These are phyloP conservation scores for Dendrobium chrysotoxum DNA, from an alignment of 106 monocot genomes.

Conservation along the genomic window DNA sequence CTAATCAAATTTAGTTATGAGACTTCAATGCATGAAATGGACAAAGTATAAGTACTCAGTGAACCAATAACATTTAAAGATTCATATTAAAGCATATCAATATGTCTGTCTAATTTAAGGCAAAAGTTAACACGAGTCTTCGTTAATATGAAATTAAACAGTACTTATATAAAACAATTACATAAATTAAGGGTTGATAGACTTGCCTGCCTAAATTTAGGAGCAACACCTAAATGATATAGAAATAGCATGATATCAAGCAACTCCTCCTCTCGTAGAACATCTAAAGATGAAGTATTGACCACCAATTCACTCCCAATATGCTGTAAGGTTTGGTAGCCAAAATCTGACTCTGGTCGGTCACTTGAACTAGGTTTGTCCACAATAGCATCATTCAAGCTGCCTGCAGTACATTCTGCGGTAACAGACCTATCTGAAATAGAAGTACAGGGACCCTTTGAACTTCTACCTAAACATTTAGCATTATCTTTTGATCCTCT, in stretches of 20 bases:
- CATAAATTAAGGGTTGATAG: not conserved
- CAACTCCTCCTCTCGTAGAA: slow-evolving; percentile 72
- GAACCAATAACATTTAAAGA: not conserved
- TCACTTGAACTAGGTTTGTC: slow-evolving; percentile 73
- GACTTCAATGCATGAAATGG: not conserved
- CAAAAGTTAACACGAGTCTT: not conserved
- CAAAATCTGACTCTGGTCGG: slow-evolving; percentile 46
- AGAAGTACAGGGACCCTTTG: slow-evolving; percentile 39
- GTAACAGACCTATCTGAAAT: slow-evolving; percentile 58
- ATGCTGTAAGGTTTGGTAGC: slow-evolving; percentile 35
- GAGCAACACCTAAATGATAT: slow-evolving; percentile 81
- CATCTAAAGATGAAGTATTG: slow-evolving; percentile 45
- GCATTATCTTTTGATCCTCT: slow-evolving; percentile 34
- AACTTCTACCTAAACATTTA: slow-evolving; percentile 32
- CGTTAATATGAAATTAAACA: slow-evolving; percentile 2
- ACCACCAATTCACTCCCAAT: slow-evolving; percentile 26
- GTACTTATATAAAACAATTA: not conserved
- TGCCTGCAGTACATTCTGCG: slow-evolving; percentile 55
- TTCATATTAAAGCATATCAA: slow-evolving; percentile 1
- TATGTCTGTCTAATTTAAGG: not conserved
- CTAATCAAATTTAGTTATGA: not conserved
- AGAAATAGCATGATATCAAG: slow-evolving; percentile 78
- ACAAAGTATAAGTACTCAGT: too few relatives aligned
- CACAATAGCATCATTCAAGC: slow-evolving; percentile 70
- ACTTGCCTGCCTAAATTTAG: slow-evolving; percentile 79